Evolutionary conservation across 495 filamentous ascomycete species (phyloP).

Genomic region (Aspergillus cristatus): DNA sequence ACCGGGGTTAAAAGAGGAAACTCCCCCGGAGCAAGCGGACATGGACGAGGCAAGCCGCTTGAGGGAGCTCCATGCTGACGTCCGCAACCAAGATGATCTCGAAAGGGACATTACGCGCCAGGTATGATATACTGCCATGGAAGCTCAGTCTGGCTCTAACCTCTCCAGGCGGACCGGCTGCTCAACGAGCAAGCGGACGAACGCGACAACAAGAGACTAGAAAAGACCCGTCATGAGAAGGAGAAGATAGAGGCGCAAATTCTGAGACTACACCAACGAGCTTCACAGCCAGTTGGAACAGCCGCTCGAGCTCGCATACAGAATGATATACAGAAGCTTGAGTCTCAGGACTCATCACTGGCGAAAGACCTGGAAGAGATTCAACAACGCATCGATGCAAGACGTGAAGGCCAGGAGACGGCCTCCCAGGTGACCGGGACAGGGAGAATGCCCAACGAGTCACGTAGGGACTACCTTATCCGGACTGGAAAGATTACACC

Average conservation of each 20-base stretch:
- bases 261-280: conserved; percentile 38
- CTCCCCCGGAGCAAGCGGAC: background rate
- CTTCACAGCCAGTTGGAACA: conserved; percentile 38
- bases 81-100: conserved; percentile 78
- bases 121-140: conserved; percentile 19
- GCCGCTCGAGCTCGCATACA: conserved; percentile 41
- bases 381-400: conserved; percentile 63
- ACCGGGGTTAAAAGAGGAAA: too few relatives aligned
- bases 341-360: conserved; percentile 49
- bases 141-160: background rate
- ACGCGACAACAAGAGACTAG: conserved; percentile 75
- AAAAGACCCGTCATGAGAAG: conserved; percentile 59
- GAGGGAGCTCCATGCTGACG: conserved; percentile 56
- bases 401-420: conserved; percentile 45
- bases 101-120: conserved; percentile 61
- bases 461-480: conserved; percentile 78
- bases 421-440: conserved; percentile 34
- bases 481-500: conserved; percentile 96
- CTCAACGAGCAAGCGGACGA: conserved; percentile 79
- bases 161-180: conserved; percentile 58
- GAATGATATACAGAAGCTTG: conserved; percentile 53
- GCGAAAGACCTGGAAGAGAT: conserved; percentile 70
- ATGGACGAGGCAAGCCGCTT: conserved; percentile 51
- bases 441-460: conserved; percentile 64
- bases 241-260: conserved; percentile 43